phyloP scores from a whole-genome alignment of 345 rosid genomes.

The Aquilaria malaccensis region DNA sequence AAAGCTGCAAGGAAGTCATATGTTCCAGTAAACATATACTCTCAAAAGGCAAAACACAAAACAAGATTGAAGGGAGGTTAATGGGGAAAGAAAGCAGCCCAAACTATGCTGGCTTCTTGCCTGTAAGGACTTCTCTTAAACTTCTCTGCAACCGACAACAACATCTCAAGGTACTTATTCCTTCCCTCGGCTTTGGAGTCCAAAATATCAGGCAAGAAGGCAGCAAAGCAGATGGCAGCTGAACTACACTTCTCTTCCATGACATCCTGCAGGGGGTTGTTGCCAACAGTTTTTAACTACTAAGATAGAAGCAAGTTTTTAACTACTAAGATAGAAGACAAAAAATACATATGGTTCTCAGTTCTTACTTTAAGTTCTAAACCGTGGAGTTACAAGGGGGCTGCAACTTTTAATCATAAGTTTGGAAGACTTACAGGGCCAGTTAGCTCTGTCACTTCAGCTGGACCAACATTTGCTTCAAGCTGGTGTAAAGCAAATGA shows the following conservation, averaged over 20 bases:
- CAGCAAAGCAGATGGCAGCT: conserved; percentile 91
- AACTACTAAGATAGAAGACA: background rate
- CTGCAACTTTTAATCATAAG: conserved; percentile 9
- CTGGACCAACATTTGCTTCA: conserved; percentile 74
- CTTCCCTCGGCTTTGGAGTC: conserved; percentile 98
- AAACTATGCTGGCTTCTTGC: conserved; percentile 20
- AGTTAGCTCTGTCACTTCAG: conserved; percentile 82
- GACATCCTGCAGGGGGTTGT: conserved; percentile 39
- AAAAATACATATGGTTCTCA: background rate
- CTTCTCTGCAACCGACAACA: conserved; percentile 80
- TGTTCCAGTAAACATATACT: background rate
- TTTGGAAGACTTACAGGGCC: conserved; percentile 47
- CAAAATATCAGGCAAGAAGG: conserved; percentile 92
- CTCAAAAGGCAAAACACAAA: background rate
- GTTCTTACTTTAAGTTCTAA: no score
- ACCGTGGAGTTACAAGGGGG: no score
- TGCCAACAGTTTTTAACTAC: background rate
- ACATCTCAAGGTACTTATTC: conserved; percentile 64
- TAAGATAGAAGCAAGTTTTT: background rate
- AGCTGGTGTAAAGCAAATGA: conserved; percentile 84
- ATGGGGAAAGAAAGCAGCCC: background rate
- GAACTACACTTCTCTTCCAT: conserved; percentile 89
- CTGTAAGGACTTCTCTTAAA: conserved; percentile 84
- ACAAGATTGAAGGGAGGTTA: background rate
- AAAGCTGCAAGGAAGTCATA: conserved; percentile 40